Base-by-base conservation (phyloP, 768 basidiomycete species). In the Cystofilobasidium capitatum region DNA sequence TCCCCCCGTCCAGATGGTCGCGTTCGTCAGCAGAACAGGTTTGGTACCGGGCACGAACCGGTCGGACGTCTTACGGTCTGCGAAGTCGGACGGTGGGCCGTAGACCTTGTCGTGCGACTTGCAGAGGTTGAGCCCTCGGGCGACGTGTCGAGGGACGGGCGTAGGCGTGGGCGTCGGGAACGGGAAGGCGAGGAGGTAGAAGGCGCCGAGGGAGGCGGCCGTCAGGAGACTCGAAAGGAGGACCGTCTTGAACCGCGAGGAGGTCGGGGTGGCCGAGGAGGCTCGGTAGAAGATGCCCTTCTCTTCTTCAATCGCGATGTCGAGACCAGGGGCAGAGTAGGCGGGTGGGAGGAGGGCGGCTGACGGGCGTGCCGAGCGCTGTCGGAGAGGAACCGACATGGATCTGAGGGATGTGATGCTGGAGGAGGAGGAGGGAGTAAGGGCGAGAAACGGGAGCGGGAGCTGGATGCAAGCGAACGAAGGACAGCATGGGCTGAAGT, bases 1-100 rank as follows among this genome's bases (percentile, higher is more conserved):
- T 10, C 78, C 76, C 0, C 88, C 89, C 3, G 88, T 89, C 89
- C 89, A 91, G 35, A 91, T 81, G 7, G 82, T 84, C 13, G 85
- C 88, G 73, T 91, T 88, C 66, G 78, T 80, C 37, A 91, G 80
- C 33, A 85, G 77, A 1, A 81, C 79, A 0, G 84, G 74, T 4
- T 72, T 73, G 0, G 88, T 86, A 0, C 83, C 86, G 24, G 69
- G 58, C 10, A 74, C 77, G 68, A 71, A 78, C 16, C 77, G 72
- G 60, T 79, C 78, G 37, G 65, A 74, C 6, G 29, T 12, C 0
- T 54, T 72, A 7, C 78, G 62, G 20, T 71, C 65, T 9, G 65
- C 69, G 57, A 71, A 73, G 2, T 58, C 36, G 13, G 73, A 62
- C 26, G 71, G 71, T 49, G 71, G 62, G 17, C 76, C 76, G 14